Evolutionary conservation across 2,329 filamentous ascomycete genomes (phyloP), one percentile per base, ranked within the genome.

Genomic region (Alternaria novae-zelandiae): DNA sequence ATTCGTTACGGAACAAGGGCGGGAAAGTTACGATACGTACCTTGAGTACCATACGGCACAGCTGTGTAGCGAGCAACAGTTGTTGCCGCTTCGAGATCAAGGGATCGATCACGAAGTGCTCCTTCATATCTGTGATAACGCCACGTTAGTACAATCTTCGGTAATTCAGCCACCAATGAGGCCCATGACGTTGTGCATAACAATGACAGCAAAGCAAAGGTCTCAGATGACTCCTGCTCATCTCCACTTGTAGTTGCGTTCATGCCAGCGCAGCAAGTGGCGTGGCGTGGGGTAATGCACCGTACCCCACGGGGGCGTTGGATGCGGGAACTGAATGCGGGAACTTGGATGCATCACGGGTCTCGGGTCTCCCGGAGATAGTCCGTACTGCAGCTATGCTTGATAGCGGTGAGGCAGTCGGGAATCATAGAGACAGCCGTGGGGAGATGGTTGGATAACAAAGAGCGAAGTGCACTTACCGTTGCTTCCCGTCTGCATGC

Each of bases 81-180:
- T 99, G 96, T 84, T 97, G 94, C 83, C 93, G 92, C 88, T 99
- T 99, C 74, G 96, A 96, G 79, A 99, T 99, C 77, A 99, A 85
- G 57, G 96, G 96, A 79, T 99, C 96, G 79, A 99, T 98, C 70
- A 97, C 96, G 82, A 99, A 99, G 70, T 96, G 92, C 73, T 97
- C 90, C 84, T 91, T 94, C 96, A 99, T 99, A 83, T 98, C 90
- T 89, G 77, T 53, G 61, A 61, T 54, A 61, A 54, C 57, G 62
- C 67, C 57, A 65, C 51, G 65, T 78, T 73, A 78, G 75, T 69
- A 72, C 54, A 49, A 66, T 59, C 59, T 67, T 53, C 43, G 59
- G 58, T 61, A 61, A 20, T 15, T 47, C 32, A 56, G 64, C 56
- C 63, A 65, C 56, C 54, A 59, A 66, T 50, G 47, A 54, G 44